phyloP scores from a whole-genome alignment of 2,329 filamentous ascomycete species.

The Cladosporium oxysporum region DNA sequence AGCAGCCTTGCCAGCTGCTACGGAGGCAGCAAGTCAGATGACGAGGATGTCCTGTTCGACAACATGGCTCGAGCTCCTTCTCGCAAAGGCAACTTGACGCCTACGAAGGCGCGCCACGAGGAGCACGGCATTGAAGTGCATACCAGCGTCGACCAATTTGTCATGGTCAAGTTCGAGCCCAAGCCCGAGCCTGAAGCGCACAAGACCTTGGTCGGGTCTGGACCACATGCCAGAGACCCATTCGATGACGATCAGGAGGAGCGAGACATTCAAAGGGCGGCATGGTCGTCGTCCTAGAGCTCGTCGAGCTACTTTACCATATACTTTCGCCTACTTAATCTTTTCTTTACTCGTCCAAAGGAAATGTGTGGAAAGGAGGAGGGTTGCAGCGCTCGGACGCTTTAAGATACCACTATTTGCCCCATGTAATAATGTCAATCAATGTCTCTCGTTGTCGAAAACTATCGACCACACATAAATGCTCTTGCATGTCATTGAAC shows the following conservation, averaged over 20 bases:
- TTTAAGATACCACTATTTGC: conserved; percentile 5
- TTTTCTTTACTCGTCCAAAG: not conserved
- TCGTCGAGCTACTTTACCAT: not conserved
- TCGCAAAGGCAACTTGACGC: not conserved
- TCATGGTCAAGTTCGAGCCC: not conserved
- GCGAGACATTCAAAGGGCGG: conserved; percentile 12
- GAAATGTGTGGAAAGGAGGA: not conserved
- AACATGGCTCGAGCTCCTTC: not conserved
- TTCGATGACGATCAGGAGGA: conserved; percentile 17
- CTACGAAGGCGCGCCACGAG: not conserved
- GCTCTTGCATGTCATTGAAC: not conserved
- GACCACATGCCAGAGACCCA: not conserved
- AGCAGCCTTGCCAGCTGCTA: conserved; percentile 11
- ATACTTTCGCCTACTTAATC: not conserved
- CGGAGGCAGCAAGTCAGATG: conserved; percentile 4
- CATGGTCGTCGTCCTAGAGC: conserved; percentile 9
- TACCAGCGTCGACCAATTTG: conserved; percentile 7
- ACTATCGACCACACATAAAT: not conserved
- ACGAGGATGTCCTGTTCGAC: conserved; percentile 13
- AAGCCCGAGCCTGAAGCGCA: not conserved
- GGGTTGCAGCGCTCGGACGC: not conserved
- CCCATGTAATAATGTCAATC: conserved; percentile 1
- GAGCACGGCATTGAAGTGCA: conserved; percentile 12
- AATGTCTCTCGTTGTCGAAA: not conserved
- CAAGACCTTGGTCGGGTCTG: conserved; percentile 8